phyloP scores from a whole-genome alignment of 805 yeast genomes.

The Myxozyma nipponensis region DNA sequence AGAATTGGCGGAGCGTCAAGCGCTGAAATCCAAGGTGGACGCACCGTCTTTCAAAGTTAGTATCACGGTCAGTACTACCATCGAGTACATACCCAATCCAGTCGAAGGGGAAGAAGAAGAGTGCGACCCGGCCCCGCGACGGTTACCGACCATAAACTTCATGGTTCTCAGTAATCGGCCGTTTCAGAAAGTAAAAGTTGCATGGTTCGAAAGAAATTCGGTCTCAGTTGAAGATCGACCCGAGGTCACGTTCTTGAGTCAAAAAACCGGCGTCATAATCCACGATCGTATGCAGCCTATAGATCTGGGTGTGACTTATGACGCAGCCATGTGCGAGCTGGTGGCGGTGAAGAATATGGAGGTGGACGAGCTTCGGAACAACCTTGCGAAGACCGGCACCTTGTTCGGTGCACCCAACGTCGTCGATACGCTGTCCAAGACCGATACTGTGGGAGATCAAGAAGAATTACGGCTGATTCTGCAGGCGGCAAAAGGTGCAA shows the following conservation, averaged over 20 bases:
- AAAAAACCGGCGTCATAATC: conserved; percentile 7
- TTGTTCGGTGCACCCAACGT: too few relatives aligned
- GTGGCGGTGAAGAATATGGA: conserved; percentile 8
- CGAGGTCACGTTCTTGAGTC: conserved; percentile 7
- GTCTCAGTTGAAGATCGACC: neutral
- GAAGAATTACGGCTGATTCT: conserved; percentile 10
- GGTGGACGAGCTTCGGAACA: conserved; percentile 9
- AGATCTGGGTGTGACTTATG: conserved; percentile 13
- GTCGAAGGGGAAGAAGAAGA: neutral
- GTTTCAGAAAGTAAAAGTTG: conserved; percentile 7
- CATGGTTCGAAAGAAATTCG: conserved; percentile 12
- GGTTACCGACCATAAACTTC: conserved; percentile 2
- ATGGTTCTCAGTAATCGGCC: conserved; percentile 6
- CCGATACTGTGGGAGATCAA: neutral
- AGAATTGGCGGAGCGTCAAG: neutral
- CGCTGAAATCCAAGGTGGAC: neutral
- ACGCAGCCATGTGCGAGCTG: conserved; percentile 14
- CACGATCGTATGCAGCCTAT: conserved; percentile 22
- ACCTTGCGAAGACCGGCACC: too few relatives aligned
- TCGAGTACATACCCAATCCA: neutral
- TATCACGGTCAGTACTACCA: conserved; percentile 2
- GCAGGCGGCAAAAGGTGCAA: conserved; percentile 18
- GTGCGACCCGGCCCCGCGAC: neutral
- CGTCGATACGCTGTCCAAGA: too few relatives aligned
- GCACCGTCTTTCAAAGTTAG: neutral